These are phyloP conservation scores for Lumnitzera racemosa DNA, from an alignment of 345 rosid species.

Conservation along the genomic window DNA sequence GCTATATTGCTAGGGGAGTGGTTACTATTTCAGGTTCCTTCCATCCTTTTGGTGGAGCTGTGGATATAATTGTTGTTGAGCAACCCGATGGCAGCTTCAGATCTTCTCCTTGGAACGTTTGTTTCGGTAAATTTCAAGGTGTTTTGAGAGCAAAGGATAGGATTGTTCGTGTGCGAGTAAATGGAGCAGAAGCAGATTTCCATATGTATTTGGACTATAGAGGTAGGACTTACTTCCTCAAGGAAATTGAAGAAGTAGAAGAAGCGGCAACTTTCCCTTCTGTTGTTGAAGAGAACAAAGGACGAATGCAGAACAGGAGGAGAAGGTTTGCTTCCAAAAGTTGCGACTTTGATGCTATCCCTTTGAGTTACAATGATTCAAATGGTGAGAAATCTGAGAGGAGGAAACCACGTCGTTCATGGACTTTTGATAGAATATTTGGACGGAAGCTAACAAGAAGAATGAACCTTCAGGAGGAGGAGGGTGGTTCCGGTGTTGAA, in stretches of 20 bases:
- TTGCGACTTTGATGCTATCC: slow-evolving; percentile 30
- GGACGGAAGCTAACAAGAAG: slow-evolving; percentile 40
- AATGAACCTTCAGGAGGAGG: slow-evolving; percentile 22
- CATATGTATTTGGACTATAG: slow-evolving; percentile 79
- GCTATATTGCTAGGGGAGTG: slow-evolving; percentile 77
- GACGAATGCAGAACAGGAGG: slow-evolving; percentile 17
- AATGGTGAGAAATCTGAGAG: slow-evolving; percentile 30
- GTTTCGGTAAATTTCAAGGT: slow-evolving; percentile 96
- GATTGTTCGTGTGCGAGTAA: slow-evolving; percentile 53
- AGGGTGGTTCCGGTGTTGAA: slow-evolving; percentile 12
- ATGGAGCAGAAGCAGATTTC: slow-evolving; percentile 62
- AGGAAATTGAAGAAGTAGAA: slow-evolving; percentile 43
- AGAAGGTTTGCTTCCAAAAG: slow-evolving; percentile 41
- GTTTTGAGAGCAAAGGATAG: slow-evolving; percentile 67
- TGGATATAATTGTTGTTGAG: slow-evolving; percentile 86
- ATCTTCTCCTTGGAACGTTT: slow-evolving; percentile 97
- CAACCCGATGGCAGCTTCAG: slow-evolving; percentile 92
- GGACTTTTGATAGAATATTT: slow-evolving; percentile 43
- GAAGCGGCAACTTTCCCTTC: slow-evolving; percentile 33
- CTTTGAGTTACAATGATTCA: slow-evolving; percentile 17
- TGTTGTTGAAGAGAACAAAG: slow-evolving; percentile 41
- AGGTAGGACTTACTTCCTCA: slow-evolving; percentile 88
- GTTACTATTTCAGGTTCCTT: slow-evolving; percentile 77
- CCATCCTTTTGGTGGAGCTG: slow-evolving; percentile 98
- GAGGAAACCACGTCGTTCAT: slow-evolving; percentile 28